Base-by-base conservation (phyloP, 2,329 filamentous ascomycete species). In the Colletotrichum sp. region DNA sequence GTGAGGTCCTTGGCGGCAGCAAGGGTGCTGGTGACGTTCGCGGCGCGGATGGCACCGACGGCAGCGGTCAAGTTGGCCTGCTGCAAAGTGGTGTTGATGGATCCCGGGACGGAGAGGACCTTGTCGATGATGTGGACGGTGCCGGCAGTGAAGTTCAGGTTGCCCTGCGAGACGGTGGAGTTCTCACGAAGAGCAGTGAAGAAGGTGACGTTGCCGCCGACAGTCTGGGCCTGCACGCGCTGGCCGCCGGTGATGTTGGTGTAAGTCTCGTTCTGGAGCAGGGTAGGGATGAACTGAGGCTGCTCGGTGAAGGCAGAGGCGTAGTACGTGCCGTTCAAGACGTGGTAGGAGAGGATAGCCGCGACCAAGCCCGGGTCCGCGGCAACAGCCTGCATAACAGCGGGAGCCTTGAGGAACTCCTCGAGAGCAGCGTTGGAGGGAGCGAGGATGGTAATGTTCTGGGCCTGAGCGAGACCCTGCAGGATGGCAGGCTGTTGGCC, bases 231-330 rank as follows among this genome's bases (percentile, higher is more conserved):
- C 75, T 90, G 85, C 6, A 93, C 87, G 12, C 89, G 86, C 80
- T 93, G 92, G 3, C 91, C 91, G 39, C 88, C 90, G 5, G 90
- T 91, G 13, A 93, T 87, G 72, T 92, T 92, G 78, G 88, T 85
- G 80, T 89, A 93, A 0, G 85, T 83, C 26, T 84, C 67, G 77
- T 91, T 87, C 21, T 83, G 88, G 70, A 93, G 83, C 9, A 89
- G 69, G 1, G 86, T 87, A 6, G 82, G 82, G 32, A 87, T 78
- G 59, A 87, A 85, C 5, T 80, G 73, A 0, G 84, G 77, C 39
- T 81, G 81, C 18, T 82, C 78, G 21, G 72, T 77, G 61, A 83
- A 79, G 73, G 69, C 77, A 3, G 78, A 78, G 18, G 79, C 77
- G 16, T 77, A 80, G 78, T 88, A 86, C 1, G 85, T 87, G 36